Percentiles rank a stretch among this genome's conserved stretches.
Evolutionary conservation across 306 rosid genomes (phyloP).

Genomic region (Ormosia semicastrata): DNA sequence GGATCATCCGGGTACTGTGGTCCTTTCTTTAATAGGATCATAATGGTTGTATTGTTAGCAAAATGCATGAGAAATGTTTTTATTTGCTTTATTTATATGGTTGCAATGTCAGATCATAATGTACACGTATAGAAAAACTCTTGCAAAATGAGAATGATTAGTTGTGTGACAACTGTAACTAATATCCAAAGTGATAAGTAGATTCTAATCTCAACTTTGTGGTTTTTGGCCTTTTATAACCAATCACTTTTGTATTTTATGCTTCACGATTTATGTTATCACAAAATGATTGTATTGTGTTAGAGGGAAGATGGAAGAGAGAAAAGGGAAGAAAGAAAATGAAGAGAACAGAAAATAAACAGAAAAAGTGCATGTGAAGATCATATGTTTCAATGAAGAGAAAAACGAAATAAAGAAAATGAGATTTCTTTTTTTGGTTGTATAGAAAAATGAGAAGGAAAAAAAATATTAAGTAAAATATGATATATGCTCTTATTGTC

Average conservation of each 20-base stretch:
- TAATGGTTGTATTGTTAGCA: too few relatives aligned
- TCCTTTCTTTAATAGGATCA: neutral
- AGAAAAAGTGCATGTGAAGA: neutral
- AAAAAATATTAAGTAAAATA: neutral
- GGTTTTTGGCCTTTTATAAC: neutral
- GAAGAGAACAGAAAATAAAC: neutral
- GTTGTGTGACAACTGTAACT: constrained; percentile 4
- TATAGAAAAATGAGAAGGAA: too few relatives aligned
- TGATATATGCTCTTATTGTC: neutral
- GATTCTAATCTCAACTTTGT: neutral
- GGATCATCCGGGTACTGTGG: neutral
- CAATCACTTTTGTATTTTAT: neutral
- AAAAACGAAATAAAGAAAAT: neutral
- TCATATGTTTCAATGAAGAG: neutral
- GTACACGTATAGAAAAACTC: neutral
- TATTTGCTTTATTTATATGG: neutral
- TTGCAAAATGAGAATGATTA: constrained; percentile 5
- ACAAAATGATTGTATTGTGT: neutral
- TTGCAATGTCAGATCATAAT: neutral
- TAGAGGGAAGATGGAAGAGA: neutral
- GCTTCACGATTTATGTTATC: neutral
- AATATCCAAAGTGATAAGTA: constrained; percentile 3
- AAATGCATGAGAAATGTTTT: too few relatives aligned
- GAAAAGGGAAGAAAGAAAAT: neutral
- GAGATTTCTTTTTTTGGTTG: too few relatives aligned